Evolutionary conservation across 2,329 filamentous ascomycete genomes (phyloP).

Genomic region (Paecilomyces niveus): DNA sequence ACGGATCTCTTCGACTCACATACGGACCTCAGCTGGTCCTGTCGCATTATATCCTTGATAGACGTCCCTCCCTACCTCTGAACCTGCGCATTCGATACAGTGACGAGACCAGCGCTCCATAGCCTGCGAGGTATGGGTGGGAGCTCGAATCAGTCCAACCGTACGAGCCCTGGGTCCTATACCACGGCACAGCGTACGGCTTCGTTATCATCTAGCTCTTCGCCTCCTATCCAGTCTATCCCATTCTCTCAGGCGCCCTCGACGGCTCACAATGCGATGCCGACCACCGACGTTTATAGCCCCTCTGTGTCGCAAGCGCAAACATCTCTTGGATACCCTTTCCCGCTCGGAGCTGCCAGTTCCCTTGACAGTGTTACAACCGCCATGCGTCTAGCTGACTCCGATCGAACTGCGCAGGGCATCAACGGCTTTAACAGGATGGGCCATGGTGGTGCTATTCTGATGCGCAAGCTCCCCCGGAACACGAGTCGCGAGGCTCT

Average conservation of each 20-base stretch:
- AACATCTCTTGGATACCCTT: slow-evolving; percentile 29
- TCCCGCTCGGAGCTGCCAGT: slow-evolving; percentile 30
- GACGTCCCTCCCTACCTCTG: neutral
- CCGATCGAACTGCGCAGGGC: slow-evolving; percentile 27
- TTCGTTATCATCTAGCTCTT: slow-evolving; percentile 33
- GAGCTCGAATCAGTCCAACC: slow-evolving; percentile 35
- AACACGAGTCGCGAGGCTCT: slow-evolving; percentile 53
- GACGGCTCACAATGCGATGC: slow-evolving; percentile 36
- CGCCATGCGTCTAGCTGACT: slow-evolving; percentile 28
- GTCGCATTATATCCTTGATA: neutral
- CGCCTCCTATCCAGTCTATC: slow-evolving; percentile 28
- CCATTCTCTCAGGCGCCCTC: slow-evolving; percentile 26
- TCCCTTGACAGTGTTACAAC: slow-evolving; percentile 25
- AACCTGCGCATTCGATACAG: neutral
- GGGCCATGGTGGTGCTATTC: slow-evolving; percentile 36
- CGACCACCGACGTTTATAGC: slow-evolving; percentile 34
- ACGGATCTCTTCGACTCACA: neutral
- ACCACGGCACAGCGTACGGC: slow-evolving; percentile 32
- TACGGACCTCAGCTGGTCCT: neutral
- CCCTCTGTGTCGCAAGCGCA: slow-evolving; percentile 30
- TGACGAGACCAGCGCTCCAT: neutral
- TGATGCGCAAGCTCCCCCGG: slow-evolving; percentile 54
- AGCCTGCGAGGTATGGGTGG: slow-evolving; percentile 31
- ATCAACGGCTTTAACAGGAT: slow-evolving; percentile 27
- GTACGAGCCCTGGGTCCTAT: slow-evolving; percentile 34